These are phyloP conservation scores for Coemansia biformis DNA, from an alignment of 192 early-diverging fungal species.

Conservation along the genomic window DNA sequence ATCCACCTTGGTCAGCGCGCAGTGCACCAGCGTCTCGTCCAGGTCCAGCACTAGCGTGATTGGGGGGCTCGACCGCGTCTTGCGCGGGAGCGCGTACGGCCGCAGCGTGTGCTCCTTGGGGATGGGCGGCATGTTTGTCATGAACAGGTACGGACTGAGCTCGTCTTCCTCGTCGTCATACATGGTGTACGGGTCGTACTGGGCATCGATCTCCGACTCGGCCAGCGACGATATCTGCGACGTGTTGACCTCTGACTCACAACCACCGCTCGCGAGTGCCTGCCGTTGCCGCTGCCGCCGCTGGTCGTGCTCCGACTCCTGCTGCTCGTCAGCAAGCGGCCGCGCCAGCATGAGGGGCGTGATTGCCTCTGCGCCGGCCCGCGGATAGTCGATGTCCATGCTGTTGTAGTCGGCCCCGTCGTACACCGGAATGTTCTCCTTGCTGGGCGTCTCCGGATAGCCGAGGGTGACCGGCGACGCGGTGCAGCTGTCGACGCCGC, in stretches of 20 bases:
- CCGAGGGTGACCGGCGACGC: conserved; percentile 20
- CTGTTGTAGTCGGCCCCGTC: not conserved
- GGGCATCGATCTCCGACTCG: conserved; percentile 22
- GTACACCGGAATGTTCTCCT: conserved; percentile 48
- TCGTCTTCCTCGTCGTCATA: conserved; percentile 51
- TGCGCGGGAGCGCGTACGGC: conserved; percentile 56
- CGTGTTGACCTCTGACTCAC: conserved; percentile 17
- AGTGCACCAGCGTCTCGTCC: conserved; percentile 70
- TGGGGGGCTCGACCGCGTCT: conserved; percentile 55
- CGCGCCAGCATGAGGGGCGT: conserved; percentile 9
- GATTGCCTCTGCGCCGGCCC: not conserved
- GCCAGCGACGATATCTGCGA: conserved; percentile 25
- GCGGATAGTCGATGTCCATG: not conserved
- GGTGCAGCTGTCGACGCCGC: conserved; percentile 22
- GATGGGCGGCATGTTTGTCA: conserved; percentile 57
- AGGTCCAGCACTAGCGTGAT: conserved; percentile 65
- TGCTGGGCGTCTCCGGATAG: conserved; percentile 46
- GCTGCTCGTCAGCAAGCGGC: not conserved
- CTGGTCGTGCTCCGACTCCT: not conserved
- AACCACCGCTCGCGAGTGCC: no score
- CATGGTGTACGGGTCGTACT: conserved; percentile 26
- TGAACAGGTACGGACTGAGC: conserved; percentile 52
- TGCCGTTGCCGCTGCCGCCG: not conserved
- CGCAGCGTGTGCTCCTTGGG: conserved; percentile 52
- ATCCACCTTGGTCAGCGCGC: conserved; percentile 52